Conservation (phyloP, 805 yeast species). For the Kazachstania psychrophila region DNA sequence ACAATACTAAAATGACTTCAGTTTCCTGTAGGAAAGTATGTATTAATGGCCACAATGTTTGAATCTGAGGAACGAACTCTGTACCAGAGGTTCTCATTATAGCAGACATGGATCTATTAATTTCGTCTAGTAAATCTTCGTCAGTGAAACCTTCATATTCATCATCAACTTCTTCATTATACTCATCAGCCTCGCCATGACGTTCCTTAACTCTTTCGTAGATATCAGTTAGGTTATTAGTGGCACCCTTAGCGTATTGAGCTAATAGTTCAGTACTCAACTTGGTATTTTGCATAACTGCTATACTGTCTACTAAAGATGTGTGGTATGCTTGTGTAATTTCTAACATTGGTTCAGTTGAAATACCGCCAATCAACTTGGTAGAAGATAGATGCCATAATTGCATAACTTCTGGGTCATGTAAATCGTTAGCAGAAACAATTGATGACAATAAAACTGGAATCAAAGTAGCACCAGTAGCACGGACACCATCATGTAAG, state of each 20-base stretch:
- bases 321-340: constrained; percentile 69
- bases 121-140: constrained; percentile 81
- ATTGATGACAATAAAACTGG: constrained; percentile 66
- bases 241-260: constrained; percentile 49
- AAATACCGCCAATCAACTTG: constrained; percentile 58
- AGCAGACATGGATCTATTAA: constrained; percentile 63
- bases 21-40: constrained; percentile 52
- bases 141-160: constrained; percentile 80
- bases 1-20: constrained; percentile 57
- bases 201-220: constrained; percentile 63
- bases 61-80: constrained; percentile 56
- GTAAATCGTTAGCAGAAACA: constrained; percentile 38
- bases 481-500: constrained; percentile 89
- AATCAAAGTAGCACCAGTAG: constrained; percentile 76
- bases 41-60: constrained; percentile 52
- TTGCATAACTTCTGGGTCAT: constrained; percentile 50
- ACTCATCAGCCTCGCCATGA: constrained; percentile 73
- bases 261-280: constrained; percentile 47
- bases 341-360: constrained; percentile 76
- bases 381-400: constrained; percentile 66
- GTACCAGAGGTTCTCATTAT: constrained; percentile 56
- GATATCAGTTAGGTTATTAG: constrained; percentile 54
- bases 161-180: constrained; percentile 76
- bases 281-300: constrained; percentile 55
- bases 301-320: constrained; percentile 57